Base-by-base conservation (phyloP, 1,284 basidiomycete species). In the Nidula niveotomentosa region DNA sequence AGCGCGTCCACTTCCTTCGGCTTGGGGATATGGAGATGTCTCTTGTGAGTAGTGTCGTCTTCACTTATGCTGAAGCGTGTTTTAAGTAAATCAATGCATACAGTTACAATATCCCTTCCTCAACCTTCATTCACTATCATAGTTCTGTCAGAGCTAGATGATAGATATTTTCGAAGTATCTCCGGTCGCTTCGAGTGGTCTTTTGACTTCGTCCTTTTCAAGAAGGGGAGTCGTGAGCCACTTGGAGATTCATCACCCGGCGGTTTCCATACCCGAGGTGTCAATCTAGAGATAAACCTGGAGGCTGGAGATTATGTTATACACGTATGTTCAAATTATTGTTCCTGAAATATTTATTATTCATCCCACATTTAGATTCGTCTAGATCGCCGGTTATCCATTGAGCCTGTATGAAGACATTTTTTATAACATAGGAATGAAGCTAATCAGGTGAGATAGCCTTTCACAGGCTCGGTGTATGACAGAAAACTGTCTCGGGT, bases 221-320 rank as follows among this genome's bases (percentile, higher is more conserved):
- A 75, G 56, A 69, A 70, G 53, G 80, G 77, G 0, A 68, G 69
- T 12, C 66, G 63, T 12, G 68, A 73, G 12, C 55, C 66, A 0
- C 53, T 74, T 13, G 72, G 67, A 3, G 62, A 66, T 45, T 78
- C 78, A 1, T 62, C 63, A 17, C 59, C 69, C 33, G 65, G 71
- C 1, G 56, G 63, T 5, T 61, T 65, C 43, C 70, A 63, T 45
- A 58, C 65, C 12, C 67, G 79, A n/a, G 78, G 76, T 54, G 73
- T 76, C 9, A 76, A 72, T 49, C 58, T 75, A 12, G 75, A 76
- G 48, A 52, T 73, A 4, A 58, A 76, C 6, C 66, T 82, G 1
- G 75, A 80, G 17, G 65, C 69, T 3, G 81, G 80, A n/a, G 76
- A 80, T 13, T 82, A 81, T 63, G 70, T 80, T n/a, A 69, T 79